phyloP scores from a whole-genome alignment of 148 eudicot species.

The Euryodendron excelsum region DNA sequence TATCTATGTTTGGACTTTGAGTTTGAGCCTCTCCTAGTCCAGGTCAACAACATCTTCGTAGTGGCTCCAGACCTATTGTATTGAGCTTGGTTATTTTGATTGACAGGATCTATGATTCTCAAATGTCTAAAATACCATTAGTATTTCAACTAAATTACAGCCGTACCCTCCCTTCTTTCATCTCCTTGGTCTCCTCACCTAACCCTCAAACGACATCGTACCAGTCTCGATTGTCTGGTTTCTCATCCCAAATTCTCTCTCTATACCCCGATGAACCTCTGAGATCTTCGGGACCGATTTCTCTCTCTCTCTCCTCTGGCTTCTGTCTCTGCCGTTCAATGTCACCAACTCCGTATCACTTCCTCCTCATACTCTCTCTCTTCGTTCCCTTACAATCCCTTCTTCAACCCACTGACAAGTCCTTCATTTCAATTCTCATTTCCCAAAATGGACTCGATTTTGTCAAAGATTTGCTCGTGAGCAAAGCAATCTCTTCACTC shows the following conservation, averaged over 20 bases:
- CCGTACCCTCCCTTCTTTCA: too few relatives aligned
- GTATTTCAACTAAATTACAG: too few relatives aligned
- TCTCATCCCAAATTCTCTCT: not conserved
- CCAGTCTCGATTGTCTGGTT: not conserved
- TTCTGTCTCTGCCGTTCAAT: not conserved
- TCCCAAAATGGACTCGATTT: conserved; percentile 87
- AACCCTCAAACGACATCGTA: not conserved
- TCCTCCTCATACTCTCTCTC: conserved; percentile 10
- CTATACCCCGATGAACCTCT: not conserved
- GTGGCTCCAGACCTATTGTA: too few relatives aligned
- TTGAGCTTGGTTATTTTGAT: too few relatives aligned
- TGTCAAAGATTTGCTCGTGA: conserved; percentile 58
- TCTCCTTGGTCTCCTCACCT: too few relatives aligned
- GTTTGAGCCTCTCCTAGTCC: too few relatives aligned
- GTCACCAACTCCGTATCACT: not conserved
- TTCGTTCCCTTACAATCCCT: conserved; percentile 23
- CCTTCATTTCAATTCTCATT: conserved; percentile 55
- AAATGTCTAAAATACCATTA: too few relatives aligned
- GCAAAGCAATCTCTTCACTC: conserved; percentile 66
- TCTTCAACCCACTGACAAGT: conserved; percentile 38
- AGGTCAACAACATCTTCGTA: too few relatives aligned
- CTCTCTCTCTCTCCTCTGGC: not conserved
- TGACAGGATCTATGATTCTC: too few relatives aligned
- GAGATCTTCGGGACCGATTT: not conserved
- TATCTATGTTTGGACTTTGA: too few relatives aligned